Base-by-base conservation (phyloP, 257 asterid genomes). In the Nemophila menziesii region DNA sequence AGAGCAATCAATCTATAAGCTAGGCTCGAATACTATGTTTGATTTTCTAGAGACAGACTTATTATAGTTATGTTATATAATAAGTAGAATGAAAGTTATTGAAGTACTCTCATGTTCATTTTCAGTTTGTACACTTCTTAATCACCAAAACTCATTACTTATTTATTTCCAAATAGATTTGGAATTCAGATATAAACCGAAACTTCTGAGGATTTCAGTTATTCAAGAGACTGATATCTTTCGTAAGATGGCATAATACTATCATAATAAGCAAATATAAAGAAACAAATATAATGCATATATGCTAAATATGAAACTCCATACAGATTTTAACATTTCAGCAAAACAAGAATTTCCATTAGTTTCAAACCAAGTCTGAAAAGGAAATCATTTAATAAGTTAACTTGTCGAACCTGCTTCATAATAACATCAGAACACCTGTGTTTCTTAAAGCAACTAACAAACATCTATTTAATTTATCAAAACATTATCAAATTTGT, bases 401-500 rank as follows among this genome's bases (percentile, higher is more conserved):
- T 17, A 38, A 34, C 2, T n/a, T 18, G 18, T 38, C 24, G n/a
- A 4, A 15, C 4, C 22, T 15, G 49, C 19, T 19, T 27, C 13
- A 42, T 15, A 16, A 33, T 51, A 38, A 44, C 18, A 9, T 20
- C 26, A 8, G 22, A 44, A 22, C 7, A 22, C 40, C 40, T 15
- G 13, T 9, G 19, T 47, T n/a, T 22, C 19, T 10, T 14, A 9
- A 17, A 15, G 36, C 24, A 20, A 34, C 33, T 27, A 45, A 59
- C 23, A 65, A 46, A 44, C 10, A 4, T 39, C 21, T 52, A n/a
- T n/a, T n/a, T n/a, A n/a, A n/a, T n/a, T n/a, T n/a, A 16, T 71
- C 69, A 89, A 60, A 89, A 89, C 98, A 89, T 84, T 69, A 80
- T 59, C 78, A 89, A 69, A 60, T 81, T 80, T 24, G 87, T 68